Evolutionary conservation across 768 basidiomycete species (phyloP).

Genomic region (Lentinula detonsa): DNA sequence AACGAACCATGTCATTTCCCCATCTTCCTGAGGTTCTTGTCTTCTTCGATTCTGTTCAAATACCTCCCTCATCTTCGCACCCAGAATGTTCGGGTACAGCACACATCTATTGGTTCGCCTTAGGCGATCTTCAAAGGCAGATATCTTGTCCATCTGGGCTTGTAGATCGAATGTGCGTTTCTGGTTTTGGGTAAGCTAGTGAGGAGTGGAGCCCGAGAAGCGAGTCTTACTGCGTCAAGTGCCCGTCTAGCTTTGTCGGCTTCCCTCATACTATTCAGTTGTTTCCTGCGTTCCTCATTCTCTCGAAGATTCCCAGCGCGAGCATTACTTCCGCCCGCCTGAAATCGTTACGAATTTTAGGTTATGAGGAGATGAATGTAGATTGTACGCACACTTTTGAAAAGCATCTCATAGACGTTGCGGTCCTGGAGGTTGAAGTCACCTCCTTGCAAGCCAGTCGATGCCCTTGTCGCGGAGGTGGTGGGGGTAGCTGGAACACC

Average conservation of each 20-base stretch:
- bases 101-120: constrained; percentile 44
- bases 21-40: constrained; percentile 31
- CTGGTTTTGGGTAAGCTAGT: constrained; percentile 19
- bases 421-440: constrained; percentile 63
- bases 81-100: constrained; percentile 56
- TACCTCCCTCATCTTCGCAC: constrained; percentile 49
- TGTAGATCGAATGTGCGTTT: constrained; percentile 49
- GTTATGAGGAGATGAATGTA: neutral
- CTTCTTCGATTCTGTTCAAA: constrained; percentile 36
- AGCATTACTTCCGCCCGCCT: constrained; percentile 40
- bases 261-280: constrained; percentile 64
- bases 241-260: constrained; percentile 55
- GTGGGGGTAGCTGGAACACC: constrained; percentile 13
- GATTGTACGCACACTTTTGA: constrained; percentile 40
- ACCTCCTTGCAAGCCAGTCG: constrained; percentile 37
- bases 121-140: constrained; percentile 55
- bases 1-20: constrained; percentile 21
- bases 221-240: constrained; percentile 44
- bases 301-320: constrained; percentile 40
- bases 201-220: neutral
- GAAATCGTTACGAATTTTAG: neutral
- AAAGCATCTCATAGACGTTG: constrained; percentile 58
- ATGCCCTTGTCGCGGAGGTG: constrained; percentile 22
- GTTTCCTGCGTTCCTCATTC: constrained; percentile 60
- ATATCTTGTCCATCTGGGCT: constrained; percentile 54